A percentile compares a stretch with the other conserved stretches of the same genome.
These are phyloP conservation scores for Neocatenulostroma microsporum DNA, from an alignment of 2,329 filamentous ascomycete genomes.

Conservation along the genomic window DNA sequence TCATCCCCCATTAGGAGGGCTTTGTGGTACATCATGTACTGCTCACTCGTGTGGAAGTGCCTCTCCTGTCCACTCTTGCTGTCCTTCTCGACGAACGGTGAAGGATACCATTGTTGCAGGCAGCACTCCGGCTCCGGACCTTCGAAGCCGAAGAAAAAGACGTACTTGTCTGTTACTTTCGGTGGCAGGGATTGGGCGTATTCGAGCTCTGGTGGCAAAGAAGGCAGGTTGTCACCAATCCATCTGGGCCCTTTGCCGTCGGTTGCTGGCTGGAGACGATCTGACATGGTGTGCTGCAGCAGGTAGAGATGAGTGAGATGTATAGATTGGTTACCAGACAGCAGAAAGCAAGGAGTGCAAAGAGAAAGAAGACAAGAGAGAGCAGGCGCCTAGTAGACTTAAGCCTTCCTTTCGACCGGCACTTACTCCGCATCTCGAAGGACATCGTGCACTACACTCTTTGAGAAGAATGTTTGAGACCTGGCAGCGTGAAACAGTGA, in stretches of 20 bases:
- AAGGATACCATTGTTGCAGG: conserved; percentile 22
- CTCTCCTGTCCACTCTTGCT: conserved; percentile 6
- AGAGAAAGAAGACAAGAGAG: too few relatives aligned
- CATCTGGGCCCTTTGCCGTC: conserved; percentile 14
- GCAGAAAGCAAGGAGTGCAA: too few relatives aligned
- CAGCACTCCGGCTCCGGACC: conserved; percentile 14
- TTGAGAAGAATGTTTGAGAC: too few relatives aligned
- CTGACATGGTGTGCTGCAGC: too few relatives aligned
- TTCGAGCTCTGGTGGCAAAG: conserved; percentile 8
- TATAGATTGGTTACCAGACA: too few relatives aligned
- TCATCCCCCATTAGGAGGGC: conserved; percentile 27
- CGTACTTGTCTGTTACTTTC: conserved; percentile 16
- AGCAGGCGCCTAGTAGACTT: too few relatives aligned
- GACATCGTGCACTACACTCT: too few relatives aligned
- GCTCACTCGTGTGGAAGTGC: conserved; percentile 18
- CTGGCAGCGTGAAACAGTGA: too few relatives aligned
- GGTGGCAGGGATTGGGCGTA: conserved; percentile 13
- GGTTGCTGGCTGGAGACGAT: too few relatives aligned
- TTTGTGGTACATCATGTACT: conserved; percentile 33
- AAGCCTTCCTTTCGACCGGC: too few relatives aligned
- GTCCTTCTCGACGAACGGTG: conserved; percentile 11
- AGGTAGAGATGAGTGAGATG: too few relatives aligned
- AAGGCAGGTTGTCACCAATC: conserved; percentile 12
- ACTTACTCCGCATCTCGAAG: too few relatives aligned
- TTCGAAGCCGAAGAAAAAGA: conserved; percentile 20